Evolutionary conservation across 257 asterid species (phyloP).

Genomic region (Oldenlandia corymbosa): DNA sequence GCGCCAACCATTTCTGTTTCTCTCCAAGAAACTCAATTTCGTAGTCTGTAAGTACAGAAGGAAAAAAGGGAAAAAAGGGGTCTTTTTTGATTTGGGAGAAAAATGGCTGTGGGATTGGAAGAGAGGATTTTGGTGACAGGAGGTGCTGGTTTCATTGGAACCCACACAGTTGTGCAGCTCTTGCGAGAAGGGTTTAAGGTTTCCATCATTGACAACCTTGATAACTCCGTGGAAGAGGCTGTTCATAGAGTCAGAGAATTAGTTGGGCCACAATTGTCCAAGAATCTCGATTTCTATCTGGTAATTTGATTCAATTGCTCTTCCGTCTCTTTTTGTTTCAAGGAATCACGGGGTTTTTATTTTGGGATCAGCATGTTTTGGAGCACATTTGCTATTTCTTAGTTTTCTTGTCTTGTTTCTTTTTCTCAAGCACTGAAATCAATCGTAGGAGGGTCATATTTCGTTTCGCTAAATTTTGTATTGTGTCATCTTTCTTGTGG

Average conservation of each 20-base stretch:
- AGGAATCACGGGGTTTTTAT: neutral
- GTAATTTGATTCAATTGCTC: slow-evolving; percentile 24
- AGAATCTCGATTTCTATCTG: slow-evolving; percentile 63
- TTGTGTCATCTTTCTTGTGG: slow-evolving; percentile 8
- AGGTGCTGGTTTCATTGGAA: slow-evolving; percentile 95
- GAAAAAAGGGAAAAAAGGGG: neutral
- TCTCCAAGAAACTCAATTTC: too few relatives aligned
- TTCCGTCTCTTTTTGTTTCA: neutral
- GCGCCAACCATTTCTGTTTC: too few relatives aligned
- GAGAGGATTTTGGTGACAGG: slow-evolving; percentile 74
- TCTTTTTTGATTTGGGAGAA: slow-evolving; percentile 2
- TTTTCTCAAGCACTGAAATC: neutral
- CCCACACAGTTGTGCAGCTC: slow-evolving; percentile 82
- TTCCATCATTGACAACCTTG: slow-evolving; percentile 67
- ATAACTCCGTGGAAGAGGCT: slow-evolving; percentile 75
- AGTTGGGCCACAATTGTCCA: slow-evolving; percentile 55
- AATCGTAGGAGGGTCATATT: neutral
- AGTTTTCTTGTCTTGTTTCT: neutral
- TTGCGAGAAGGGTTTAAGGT: slow-evolving; percentile 71
- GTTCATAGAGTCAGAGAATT: slow-evolving; percentile 49
- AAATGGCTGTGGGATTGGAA: slow-evolving; percentile 16
- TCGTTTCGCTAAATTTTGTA: neutral
- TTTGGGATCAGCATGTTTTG: neutral
- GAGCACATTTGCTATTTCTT: neutral
- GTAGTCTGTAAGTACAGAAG: too few relatives aligned